Evolutionary conservation across 129 eudicot species (phyloP).

Genomic region (Saposhnikovia divaricata): DNA sequence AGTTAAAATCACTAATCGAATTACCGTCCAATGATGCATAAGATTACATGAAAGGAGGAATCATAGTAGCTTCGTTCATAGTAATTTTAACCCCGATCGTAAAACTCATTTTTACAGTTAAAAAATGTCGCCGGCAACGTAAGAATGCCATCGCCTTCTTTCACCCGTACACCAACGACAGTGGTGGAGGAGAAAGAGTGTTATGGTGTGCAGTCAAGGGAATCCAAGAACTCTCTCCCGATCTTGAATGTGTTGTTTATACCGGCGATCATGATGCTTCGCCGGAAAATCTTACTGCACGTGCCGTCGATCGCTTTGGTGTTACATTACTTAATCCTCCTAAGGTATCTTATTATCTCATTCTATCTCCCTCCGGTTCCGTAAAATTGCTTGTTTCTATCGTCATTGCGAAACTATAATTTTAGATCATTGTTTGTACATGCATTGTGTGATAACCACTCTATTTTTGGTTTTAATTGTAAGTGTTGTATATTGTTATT

Average conservation of each 20-base stretch:
- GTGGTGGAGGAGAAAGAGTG: conserved; percentile 98
- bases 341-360: conserved; percentile 30
- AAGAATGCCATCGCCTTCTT: conserved; percentile 71
- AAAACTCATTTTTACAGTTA: conserved; percentile 10
- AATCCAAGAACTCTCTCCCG: conserved; percentile 62
- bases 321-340: conserved; percentile 55
- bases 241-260: conserved; percentile 70
- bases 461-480: too few relatives aligned
- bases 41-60: neutral
- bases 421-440: neutral
- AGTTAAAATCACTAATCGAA: too few relatives aligned
- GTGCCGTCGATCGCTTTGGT: conserved; percentile 83
- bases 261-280: conserved; percentile 95
- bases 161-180: conserved; percentile 93
- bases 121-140: conserved; percentile 30
- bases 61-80: neutral
- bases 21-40: neutral
- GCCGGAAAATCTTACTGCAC: conserved; percentile 49
- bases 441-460: neutral
- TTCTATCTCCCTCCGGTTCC: neutral
- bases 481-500: too few relatives aligned
- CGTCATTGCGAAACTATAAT: too few relatives aligned
- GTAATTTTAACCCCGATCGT: conserved; percentile 12
- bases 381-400: neutral
- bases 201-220: conserved; percentile 97